Percentiles rank a stretch among this genome's conserved stretches.
phyloP scores from a whole-genome alignment of 2,329 filamentous ascomycete genomes.

The Penicillium sp. region DNA sequence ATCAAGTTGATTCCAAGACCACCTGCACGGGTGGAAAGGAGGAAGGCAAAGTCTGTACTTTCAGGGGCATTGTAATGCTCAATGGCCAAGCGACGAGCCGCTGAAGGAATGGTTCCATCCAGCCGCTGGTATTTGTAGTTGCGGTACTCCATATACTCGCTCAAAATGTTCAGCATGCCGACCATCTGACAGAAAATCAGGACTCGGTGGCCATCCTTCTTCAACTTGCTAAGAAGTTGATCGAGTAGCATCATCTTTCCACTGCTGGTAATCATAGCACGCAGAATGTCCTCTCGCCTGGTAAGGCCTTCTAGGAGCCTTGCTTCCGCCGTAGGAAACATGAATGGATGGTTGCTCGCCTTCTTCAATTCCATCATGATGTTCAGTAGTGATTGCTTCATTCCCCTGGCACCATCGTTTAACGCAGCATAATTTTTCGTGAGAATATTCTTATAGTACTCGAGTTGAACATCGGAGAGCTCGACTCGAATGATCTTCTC shows the following conservation, averaged over 20 bases:
- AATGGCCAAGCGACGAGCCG: constrained; percentile 86
- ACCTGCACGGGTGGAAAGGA: constrained; percentile 91
- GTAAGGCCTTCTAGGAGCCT: constrained; percentile 78
- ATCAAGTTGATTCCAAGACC: constrained; percentile 98
- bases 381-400: constrained; percentile 93
- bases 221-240: constrained; percentile 89
- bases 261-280: constrained; percentile 91
- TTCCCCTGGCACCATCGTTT: constrained; percentile 83
- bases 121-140: constrained; percentile 95
- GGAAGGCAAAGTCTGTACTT: constrained; percentile 93
- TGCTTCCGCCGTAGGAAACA: constrained; percentile 93
- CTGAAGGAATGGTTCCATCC: constrained; percentile 90
- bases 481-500: constrained; percentile 99
- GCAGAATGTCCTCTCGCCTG: constrained; percentile 85
- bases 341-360: constrained; percentile 97
- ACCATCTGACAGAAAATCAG: constrained; percentile 99
- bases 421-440: constrained; percentile 94
- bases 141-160: constrained; percentile 87
- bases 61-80: constrained; percentile 98
- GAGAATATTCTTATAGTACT: constrained; percentile 98
- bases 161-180: constrained; percentile 93
- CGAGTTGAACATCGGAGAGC: constrained; percentile 90
- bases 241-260: constrained; percentile 99
- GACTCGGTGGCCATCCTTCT: constrained; percentile 89
- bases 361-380: constrained; percentile 99